These are phyloP conservation scores for Fusarium chaquense DNA, from an alignment of 2,329 filamentous ascomycete genomes.

Conservation along the genomic window DNA sequence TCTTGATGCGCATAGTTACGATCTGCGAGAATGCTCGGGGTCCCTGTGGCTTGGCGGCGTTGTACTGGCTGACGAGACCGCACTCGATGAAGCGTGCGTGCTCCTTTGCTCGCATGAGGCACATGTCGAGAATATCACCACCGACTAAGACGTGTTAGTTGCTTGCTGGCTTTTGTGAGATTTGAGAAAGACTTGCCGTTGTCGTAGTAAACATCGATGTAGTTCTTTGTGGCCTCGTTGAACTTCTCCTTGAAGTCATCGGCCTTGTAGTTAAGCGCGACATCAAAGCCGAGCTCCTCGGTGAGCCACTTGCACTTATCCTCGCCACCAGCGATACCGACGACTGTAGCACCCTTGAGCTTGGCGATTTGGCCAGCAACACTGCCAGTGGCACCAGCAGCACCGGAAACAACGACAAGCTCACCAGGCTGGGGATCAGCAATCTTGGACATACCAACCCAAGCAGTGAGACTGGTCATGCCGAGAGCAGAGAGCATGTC, in stretches of 20 bases:
- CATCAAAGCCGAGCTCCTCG: constrained; percentile 74
- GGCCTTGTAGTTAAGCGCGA: constrained; percentile 77
- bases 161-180: not conserved
- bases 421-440: constrained; percentile 76
- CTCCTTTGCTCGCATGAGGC: constrained; percentile 70
- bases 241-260: constrained; percentile 70
- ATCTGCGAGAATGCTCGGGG: constrained; percentile 68
- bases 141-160: constrained; percentile 60
- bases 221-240: constrained; percentile 66
- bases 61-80: constrained; percentile 78
- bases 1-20: constrained; percentile 67
- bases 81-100: constrained; percentile 79
- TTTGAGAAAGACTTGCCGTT: constrained; percentile 58
- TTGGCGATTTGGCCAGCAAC: constrained; percentile 84
- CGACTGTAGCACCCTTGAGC: constrained; percentile 71
- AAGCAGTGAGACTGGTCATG: constrained; percentile 79
- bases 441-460: constrained; percentile 78
- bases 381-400: constrained; percentile 81
- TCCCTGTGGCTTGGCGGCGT: constrained; percentile 65
- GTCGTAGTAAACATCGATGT: constrained; percentile 79
- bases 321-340: constrained; percentile 74
- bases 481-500: constrained; percentile 74
- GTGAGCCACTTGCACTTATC: constrained; percentile 76
- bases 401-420: constrained; percentile 81
- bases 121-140: constrained; percentile 76